These are phyloP conservation scores for Podaxis sp. DNA, from an alignment of 768 basidiomycete genomes.

Conservation along the genomic window DNA sequence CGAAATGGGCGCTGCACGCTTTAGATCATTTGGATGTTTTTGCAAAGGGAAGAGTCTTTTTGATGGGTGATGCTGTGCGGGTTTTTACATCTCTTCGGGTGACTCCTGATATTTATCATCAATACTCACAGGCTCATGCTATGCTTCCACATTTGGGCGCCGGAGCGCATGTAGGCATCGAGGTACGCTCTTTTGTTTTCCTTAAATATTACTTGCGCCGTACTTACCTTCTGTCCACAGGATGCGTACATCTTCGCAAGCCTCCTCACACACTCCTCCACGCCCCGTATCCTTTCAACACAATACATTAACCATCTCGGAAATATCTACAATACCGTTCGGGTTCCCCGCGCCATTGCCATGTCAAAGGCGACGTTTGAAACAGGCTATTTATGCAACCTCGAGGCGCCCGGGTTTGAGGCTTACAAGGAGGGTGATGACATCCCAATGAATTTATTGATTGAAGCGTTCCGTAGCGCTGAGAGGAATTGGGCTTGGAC, in stretches of 20 bases:
- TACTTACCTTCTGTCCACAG: neutral
- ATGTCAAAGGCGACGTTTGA: conserved; percentile 17
- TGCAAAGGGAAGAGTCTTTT: conserved; percentile 20
- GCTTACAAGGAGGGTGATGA: conserved; percentile 27
- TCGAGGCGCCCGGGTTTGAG: conserved; percentile 25
- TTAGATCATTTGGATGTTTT: conserved; percentile 21
- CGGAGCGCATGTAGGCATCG: conserved; percentile 50
- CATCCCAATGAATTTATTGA: conserved; percentile 23
- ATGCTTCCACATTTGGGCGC: conserved; percentile 49
- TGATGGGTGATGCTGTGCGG: conserved; percentile 26
- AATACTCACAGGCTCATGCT: conserved; percentile 37
- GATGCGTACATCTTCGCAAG: conserved; percentile 35
- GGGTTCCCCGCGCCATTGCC: conserved; percentile 24
- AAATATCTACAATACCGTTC: conserved; percentile 27
- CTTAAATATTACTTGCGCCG: neutral
- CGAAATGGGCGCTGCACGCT: conserved; percentile 25
- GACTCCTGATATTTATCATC: neutral
- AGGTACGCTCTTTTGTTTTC: conserved; percentile 26
- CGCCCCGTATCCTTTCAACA: conserved; percentile 19
- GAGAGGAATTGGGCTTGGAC: conserved; percentile 27
- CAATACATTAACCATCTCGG: conserved; percentile 18
- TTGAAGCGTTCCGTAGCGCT: conserved; percentile 19
- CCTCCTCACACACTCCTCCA: conserved; percentile 37
- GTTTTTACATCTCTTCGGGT: neutral
- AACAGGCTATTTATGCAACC: conserved; percentile 14